phyloP scores from a whole-genome alignment of 768 basidiomycete genomes.

The Suillus fuscotomentosus region DNA sequence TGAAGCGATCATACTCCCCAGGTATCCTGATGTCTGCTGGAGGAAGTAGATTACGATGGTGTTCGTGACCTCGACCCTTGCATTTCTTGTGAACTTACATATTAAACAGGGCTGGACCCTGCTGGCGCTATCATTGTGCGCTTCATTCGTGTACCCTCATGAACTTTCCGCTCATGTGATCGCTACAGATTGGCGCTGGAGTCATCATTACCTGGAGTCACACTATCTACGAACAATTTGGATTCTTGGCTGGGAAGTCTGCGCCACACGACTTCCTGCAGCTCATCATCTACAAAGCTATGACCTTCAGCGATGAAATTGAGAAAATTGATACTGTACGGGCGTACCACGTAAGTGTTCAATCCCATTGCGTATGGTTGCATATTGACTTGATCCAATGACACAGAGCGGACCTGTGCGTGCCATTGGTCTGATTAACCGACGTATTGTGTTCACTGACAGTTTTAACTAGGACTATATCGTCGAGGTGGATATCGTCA shows the following conservation, averaged over 20 bases:
- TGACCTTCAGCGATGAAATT: slow-evolving; percentile 87
- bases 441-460: background rate
- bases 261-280: slow-evolving; percentile 91
- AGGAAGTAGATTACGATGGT: slow-evolving; percentile 80
- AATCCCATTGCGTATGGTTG: background rate
- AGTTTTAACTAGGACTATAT: slow-evolving; percentile 65
- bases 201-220: slow-evolving; percentile 76
- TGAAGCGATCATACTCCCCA: slow-evolving; percentile 25
- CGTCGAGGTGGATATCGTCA: slow-evolving; percentile 94
- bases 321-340: slow-evolving; percentile 87
- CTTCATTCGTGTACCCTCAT: slow-evolving; percentile 4
- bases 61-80: slow-evolving; percentile 43
- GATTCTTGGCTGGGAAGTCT: slow-evolving; percentile 85
- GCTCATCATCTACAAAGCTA: slow-evolving; percentile 85
- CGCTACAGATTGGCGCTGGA: slow-evolving; percentile 65
- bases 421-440: background rate
- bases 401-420: slow-evolving; percentile 70
- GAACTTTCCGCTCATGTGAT: slow-evolving; percentile 6
- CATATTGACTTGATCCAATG: background rate
- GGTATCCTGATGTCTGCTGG: slow-evolving; percentile 82
- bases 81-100: slow-evolving; percentile 5
- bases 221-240: slow-evolving; percentile 81
- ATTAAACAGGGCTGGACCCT: slow-evolving; percentile 64
- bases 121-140: slow-evolving; percentile 74
- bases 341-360: slow-evolving; percentile 76